Base-by-base conservation (phyloP, 2,329 filamentous ascomycete genomes). In the Tolypocladium endophyticum region DNA sequence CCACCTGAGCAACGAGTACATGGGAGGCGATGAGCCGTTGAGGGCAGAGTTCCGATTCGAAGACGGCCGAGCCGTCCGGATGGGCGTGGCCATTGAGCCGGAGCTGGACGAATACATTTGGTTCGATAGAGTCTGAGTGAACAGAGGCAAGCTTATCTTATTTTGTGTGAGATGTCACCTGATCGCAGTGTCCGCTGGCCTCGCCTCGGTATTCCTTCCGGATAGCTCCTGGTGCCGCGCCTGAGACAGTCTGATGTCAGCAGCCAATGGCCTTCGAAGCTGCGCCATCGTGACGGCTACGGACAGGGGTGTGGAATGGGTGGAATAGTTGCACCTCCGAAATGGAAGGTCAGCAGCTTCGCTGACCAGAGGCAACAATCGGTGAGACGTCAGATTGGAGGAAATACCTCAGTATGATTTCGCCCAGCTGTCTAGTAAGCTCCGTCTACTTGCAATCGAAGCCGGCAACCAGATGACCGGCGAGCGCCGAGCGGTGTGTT, bases 41-140 rank as follows among this genome's bases (percentile, higher is more conserved):
- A 41, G 47, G 43, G 61, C 43, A 14, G 61, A 62, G 33, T 62
- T 62, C 18, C 16, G 28, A 25, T n/a, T 62, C 18, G 52, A 62
- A 8, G 25, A 38, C 28, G 59, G 43, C 50, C 53, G 9, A 30
- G 61, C 59, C 9, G 50, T 58, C 41, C 47, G 36, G 25, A 39
- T 62, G 41, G 61, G 61, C 6, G 38, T 62, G 30, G 33, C 25
- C 8, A 45, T 62, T 8, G 59, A 61, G 14, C 43, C 43, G 20
- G 28, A 47, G 12, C 23, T 61, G n/a, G 55, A 58, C 8, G 60
- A 61, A 14, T 38, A 57, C 55, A 60, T 62, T 16, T 62, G 56
- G 54, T 58, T 60, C 33, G 50, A 56, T n/a, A 53, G 47, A 53
- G 47, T 53, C 18, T 1, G 20, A 16, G 28, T 4, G 4, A 2